These are phyloP conservation scores for Arachnomyces sp. DNA, from an alignment of 2,329 filamentous ascomycete species.

Conservation along the genomic window DNA sequence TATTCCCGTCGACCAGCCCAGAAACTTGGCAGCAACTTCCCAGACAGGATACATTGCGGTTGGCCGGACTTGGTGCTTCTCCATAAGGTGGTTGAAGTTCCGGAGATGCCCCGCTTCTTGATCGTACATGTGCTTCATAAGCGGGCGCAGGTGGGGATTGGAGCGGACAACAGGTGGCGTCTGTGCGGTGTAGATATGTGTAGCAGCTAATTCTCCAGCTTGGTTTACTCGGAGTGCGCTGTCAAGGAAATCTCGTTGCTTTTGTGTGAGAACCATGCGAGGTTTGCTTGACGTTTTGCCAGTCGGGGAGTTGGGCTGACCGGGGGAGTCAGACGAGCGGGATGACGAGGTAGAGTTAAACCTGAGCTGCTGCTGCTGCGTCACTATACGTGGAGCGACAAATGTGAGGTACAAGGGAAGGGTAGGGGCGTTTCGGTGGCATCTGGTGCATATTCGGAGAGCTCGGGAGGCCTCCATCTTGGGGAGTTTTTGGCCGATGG, in stretches of 20 bases:
- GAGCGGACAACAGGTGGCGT: slow-evolving; percentile 69
- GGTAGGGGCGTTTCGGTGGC: not conserved
- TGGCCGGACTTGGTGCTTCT: slow-evolving; percentile 80
- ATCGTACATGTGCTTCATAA: slow-evolving; percentile 98
- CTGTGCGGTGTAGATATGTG: slow-evolving; percentile 86
- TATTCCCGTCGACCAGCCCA: slow-evolving; percentile 84
- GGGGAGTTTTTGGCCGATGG: too few relatives aligned
- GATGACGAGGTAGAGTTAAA: not conserved
- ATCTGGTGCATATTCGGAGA: not conserved
- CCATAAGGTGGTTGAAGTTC: slow-evolving; percentile 76
- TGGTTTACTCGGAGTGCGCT: slow-evolving; percentile 90
- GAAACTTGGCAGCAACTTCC: slow-evolving; percentile 65
- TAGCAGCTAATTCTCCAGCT: slow-evolving; percentile 92
- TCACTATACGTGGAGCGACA: not conserved
- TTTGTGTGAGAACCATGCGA: slow-evolving; percentile 53
- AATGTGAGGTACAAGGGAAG: slow-evolving; percentile 6
- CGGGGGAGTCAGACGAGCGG: slow-evolving; percentile 22
- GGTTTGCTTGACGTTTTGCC: slow-evolving; percentile 18
- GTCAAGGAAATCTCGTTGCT: slow-evolving; percentile 67
- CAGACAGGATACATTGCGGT: slow-evolving; percentile 90
- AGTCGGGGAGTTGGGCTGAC: slow-evolving; percentile 6
- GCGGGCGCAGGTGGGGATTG: slow-evolving; percentile 76
- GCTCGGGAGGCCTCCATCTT: too few relatives aligned
- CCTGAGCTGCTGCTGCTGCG: not conserved
- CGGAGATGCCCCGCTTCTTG: slow-evolving; percentile 83